Conservation (phyloP, 2,329 filamentous ascomycete genomes). For the Lecanicillium sp. region DNA sequence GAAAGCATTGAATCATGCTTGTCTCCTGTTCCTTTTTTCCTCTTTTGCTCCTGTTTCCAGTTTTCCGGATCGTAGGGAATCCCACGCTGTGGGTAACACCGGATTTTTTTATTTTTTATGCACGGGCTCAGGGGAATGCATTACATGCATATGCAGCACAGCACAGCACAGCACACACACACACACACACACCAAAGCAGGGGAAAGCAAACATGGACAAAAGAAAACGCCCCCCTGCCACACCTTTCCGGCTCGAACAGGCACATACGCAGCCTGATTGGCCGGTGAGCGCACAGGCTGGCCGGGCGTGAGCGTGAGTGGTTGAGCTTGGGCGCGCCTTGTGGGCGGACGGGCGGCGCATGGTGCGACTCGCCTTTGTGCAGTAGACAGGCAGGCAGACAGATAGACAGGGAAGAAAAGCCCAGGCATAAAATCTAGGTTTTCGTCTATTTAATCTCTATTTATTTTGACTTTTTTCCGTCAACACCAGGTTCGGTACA, state of each 20-base stretch:
- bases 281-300: not conserved
- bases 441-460: too few species aligned
- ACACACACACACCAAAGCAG: too few species aligned
- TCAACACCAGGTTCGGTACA: too few species aligned
- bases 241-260: not conserved
- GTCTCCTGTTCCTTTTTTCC: not conserved
- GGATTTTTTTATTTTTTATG: not conserved
- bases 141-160: too few species aligned
- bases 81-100: not conserved
- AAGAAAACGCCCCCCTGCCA: not conserved
- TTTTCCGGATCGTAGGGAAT: not conserved
- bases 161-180: too few species aligned
- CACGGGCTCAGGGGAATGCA: constrained; percentile 1
- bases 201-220: too few species aligned
- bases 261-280: constrained; percentile 2
- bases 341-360: not conserved
- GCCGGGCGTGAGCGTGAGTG: not conserved
- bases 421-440: too few species aligned
- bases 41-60: not conserved
- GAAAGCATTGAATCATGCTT: too few species aligned
- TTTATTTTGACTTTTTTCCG: too few species aligned
- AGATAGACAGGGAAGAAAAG: too few species aligned
- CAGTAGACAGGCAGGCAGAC: too few species aligned
- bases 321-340: not conserved
- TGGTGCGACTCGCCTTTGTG: constrained; percentile 2